Conservation (phyloP, 148 eudicot genomes). For the Camellia sinensis region DNA sequence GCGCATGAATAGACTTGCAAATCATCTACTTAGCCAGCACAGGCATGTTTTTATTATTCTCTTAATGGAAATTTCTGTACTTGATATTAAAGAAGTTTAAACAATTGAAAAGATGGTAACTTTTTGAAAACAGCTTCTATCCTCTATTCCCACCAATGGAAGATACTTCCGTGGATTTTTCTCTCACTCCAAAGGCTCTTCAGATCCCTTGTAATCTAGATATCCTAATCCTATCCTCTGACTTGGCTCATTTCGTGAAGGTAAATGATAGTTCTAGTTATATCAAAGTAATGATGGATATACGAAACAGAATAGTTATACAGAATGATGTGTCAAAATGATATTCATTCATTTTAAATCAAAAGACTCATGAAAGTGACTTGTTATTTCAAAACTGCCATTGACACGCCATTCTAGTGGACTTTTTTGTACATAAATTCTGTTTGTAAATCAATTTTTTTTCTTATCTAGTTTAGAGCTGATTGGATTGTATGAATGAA, state of each 20-base stretch:
- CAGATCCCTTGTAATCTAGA: slow-evolving; percentile 61
- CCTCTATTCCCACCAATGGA: slow-evolving; percentile 95
- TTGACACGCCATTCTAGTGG: too few relatives aligned
- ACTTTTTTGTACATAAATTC: too few relatives aligned
- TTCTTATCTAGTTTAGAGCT: neutral
- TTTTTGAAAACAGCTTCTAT: slow-evolving; percentile 67
- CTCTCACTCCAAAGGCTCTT: slow-evolving; percentile 80
- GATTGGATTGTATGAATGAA: neutral
- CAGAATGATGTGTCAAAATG: too few relatives aligned
- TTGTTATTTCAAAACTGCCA: too few relatives aligned
- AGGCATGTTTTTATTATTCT: slow-evolving; percentile 50
- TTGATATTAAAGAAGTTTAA: neutral
- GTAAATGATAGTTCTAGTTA: slow-evolving; percentile 29
- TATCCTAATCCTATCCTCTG: slow-evolving; percentile 84
- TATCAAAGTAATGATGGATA: too few relatives aligned
- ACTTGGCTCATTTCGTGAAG: slow-evolving; percentile 84
- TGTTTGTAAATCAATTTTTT: too few relatives aligned
- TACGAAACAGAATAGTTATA: too few relatives aligned
- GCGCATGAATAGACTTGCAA: slow-evolving; percentile 76
- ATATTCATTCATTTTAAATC: too few relatives aligned
- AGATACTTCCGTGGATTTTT: slow-evolving; percentile 81
- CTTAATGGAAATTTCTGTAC: neutral
- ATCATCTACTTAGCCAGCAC: slow-evolving; percentile 75
- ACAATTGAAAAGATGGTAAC: too few relatives aligned
- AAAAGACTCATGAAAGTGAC: too few relatives aligned